Percentiles rank a stretch among this genome's conserved stretches.
phyloP scores from a whole-genome alignment of 345 rosid species.

The Euphorbia lathyris region DNA sequence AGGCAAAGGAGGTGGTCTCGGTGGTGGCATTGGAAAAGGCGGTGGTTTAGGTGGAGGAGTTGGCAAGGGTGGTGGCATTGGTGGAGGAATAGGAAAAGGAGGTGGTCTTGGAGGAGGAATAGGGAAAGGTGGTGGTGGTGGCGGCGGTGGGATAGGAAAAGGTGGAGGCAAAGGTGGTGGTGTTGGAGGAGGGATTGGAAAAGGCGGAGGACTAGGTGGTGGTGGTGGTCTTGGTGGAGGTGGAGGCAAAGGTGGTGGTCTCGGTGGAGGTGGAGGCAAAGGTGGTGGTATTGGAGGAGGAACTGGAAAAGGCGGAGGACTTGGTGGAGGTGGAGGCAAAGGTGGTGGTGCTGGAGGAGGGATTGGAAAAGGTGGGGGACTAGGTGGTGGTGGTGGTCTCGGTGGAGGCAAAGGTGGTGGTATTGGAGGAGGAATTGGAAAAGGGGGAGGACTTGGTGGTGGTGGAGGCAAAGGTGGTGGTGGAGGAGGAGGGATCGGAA shows the following conservation, averaged over 20 bases:
- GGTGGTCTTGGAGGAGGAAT: slow-evolving; percentile 19
- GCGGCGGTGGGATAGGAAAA: background rate
- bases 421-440: background rate
- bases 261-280: slow-evolving; percentile 15
- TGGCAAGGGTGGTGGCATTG: slow-evolving; percentile 16
- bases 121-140: slow-evolving; percentile 1
- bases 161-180: slow-evolving; percentile 11
- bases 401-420: too few relatives aligned
- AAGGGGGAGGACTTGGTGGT: slow-evolving; percentile 2
- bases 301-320: slow-evolving; percentile 17
- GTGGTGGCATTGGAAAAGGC: slow-evolving; percentile 14
- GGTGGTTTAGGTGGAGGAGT: slow-evolving; percentile 26
- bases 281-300: slow-evolving; percentile 31
- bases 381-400: slow-evolving; percentile 11
- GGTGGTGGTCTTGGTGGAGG: too few relatives aligned
- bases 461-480: background rate
- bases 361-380: slow-evolving; percentile 2
- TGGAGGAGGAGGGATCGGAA: background rate
- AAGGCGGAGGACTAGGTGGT: background rate
- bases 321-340: slow-evolving; percentile 7
- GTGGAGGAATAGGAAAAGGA: slow-evolving; percentile 18
- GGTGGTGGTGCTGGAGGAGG: slow-evolving; percentile 22
- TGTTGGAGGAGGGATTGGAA: slow-evolving; percentile 19
- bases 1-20: slow-evolving; percentile 4
- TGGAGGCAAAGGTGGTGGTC: slow-evolving; percentile 14